phyloP scores from a whole-genome alignment of 257 asterid genomes.

The Fraxinus anomala region DNA sequence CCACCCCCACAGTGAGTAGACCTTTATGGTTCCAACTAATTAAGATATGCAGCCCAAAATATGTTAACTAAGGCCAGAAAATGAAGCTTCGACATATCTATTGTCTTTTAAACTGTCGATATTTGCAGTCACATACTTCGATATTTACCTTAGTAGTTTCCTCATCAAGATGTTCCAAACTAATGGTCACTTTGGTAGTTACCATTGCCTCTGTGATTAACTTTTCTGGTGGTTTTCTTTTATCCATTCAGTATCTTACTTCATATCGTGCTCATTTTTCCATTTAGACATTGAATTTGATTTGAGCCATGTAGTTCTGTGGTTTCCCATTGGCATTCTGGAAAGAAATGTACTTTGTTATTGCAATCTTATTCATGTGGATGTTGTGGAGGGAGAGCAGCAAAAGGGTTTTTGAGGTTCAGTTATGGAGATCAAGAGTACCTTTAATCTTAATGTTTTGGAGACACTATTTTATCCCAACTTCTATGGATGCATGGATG shows the following conservation, averaged over 20 bases:
- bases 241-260: background rate
- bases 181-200: background rate
- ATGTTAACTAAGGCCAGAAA: background rate
- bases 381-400: background rate
- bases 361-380: background rate
- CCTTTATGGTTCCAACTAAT: background rate
- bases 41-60: background rate
- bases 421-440: background rate
- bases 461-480: background rate
- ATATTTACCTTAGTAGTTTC: background rate
- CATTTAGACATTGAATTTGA: background rate
- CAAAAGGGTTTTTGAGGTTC: background rate
- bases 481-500: background rate
- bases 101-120: background rate
- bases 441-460: background rate
- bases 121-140: background rate
- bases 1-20: background rate
- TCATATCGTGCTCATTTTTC: background rate
- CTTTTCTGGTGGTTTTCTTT: constrained; percentile 7
- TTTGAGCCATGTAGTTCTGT: background rate
- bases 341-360: background rate
- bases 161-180: background rate
- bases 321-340: background rate
- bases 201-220: background rate
- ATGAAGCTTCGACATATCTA: background rate